phyloP scores from a whole-genome alignment of 768 basidiomycete species.

The Lactifluus volemus region DNA sequence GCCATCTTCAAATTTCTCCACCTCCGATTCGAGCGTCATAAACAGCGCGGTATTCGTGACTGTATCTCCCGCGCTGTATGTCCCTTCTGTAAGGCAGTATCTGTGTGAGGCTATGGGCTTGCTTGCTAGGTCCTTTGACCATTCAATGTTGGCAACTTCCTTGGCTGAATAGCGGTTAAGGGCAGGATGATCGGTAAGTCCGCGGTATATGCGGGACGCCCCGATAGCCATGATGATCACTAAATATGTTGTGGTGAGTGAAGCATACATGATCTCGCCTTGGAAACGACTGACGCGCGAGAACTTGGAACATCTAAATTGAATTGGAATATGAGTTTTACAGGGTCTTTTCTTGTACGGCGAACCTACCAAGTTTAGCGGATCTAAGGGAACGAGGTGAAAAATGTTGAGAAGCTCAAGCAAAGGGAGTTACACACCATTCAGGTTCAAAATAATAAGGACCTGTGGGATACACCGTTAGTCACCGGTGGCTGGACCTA shows the following conservation, averaged over 20 bases:
- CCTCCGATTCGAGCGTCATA: neutral
- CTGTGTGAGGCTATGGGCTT: neutral
- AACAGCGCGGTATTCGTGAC: neutral
- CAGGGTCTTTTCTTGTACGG: neutral
- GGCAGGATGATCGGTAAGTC: constrained; percentile 1
- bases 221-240: constrained; percentile 3
- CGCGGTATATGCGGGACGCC: constrained; percentile 11
- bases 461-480: neutral
- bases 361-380: constrained; percentile 12
- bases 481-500: neutral
- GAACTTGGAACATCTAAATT: constrained; percentile 7
- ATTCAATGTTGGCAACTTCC: neutral
- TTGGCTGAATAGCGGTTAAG: neutral
- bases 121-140: neutral
- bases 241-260: neutral
- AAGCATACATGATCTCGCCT: neutral
- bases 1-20: neutral
- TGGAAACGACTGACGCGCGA: neutral
- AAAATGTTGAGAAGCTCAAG: neutral
- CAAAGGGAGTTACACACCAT: constrained; percentile 2
- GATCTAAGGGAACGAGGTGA: neutral
- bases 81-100: neutral
- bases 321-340: neutral
- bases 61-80: neutral
- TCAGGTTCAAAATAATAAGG: constrained; percentile 11